These are phyloP conservation scores for Jacaranda mimosifolia DNA, from an alignment of 257 asterid genomes.

Conservation along the genomic window DNA sequence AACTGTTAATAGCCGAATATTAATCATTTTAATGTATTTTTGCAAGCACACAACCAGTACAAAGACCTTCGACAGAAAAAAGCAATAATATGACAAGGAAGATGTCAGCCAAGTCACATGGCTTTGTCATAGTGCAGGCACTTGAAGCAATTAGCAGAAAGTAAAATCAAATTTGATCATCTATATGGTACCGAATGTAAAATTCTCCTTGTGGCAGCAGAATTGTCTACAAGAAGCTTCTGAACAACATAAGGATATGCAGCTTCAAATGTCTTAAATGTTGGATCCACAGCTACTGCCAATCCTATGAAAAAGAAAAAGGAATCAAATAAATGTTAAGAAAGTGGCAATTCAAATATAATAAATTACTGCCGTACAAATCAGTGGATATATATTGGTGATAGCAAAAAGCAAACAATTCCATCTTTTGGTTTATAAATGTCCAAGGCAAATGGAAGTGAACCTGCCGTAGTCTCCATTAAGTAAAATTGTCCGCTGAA, in stretches of 20 bases:
- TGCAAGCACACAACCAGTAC: slow-evolving; percentile 1
- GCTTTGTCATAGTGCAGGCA: not conserved
- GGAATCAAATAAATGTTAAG: slow-evolving; percentile 25
- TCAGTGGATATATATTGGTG: not conserved
- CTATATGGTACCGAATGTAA: slow-evolving; percentile 70
- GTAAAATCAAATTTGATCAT: not conserved
- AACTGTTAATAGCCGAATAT: slow-evolving; percentile 5
- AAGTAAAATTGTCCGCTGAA: no score
- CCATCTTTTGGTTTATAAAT: not conserved
- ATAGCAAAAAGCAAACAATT: slow-evolving; percentile 4
- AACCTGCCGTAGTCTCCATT: no score
- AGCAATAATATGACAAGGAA: not conserved
- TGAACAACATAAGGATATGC: slow-evolving; percentile 93
- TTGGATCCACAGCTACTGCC: slow-evolving; percentile 95
- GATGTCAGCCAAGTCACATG: not conserved
- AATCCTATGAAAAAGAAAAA: slow-evolving; percentile 61
- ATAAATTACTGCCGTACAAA: not conserved
- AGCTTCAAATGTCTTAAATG: slow-evolving; percentile 92
- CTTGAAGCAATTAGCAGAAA: not conserved
- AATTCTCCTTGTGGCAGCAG: slow-evolving; percentile 75
- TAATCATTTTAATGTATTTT: slow-evolving; percentile 9
- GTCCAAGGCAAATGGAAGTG: not conserved
- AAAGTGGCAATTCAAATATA: slow-evolving; percentile 4
- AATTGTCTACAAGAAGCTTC: slow-evolving; percentile 91
- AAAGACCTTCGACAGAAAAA: slow-evolving; percentile 9